A percentile compares a stretch with the other conserved stretches of the same genome.
These are phyloP conservation scores for Termitomyces sp. DNA, from an alignment of 768 basidiomycete genomes.

Conservation along the genomic window DNA sequence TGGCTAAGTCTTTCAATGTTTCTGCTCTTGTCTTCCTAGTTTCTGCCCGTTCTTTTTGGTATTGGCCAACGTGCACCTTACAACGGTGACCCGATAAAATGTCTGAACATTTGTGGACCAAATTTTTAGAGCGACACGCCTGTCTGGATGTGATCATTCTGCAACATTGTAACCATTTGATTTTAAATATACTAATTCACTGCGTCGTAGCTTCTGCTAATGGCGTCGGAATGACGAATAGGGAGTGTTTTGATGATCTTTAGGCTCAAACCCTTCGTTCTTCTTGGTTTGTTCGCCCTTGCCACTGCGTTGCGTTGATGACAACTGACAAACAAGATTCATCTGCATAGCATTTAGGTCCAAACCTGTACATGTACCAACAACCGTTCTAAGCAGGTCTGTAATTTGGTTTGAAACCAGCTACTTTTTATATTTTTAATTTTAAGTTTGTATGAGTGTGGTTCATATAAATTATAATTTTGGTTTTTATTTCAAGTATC, in stretches of 20 bases:
- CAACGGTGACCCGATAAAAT: conserved; percentile 19
- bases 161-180: neutral
- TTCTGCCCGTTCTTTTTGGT: conserved; percentile 1
- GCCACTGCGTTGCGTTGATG: neutral
- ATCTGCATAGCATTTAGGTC: conserved; percentile 20
- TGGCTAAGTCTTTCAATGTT: neutral
- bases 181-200: neutral
- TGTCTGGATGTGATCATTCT: conserved; percentile 22
- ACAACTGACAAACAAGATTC: conserved; percentile 21
- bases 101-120: conserved; percentile 25
- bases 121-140: conserved; percentile 19
- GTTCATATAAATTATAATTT: too few species aligned
- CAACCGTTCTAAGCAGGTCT: conserved; percentile 23
- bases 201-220: conserved; percentile 18
- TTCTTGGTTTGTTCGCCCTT: conserved; percentile 4
- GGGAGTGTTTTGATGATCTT: conserved; percentile 25
- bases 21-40: neutral
- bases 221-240: conserved; percentile 26
- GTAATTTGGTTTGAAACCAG: conserved; percentile 12
- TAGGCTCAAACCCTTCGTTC: conserved; percentile 26
- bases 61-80: conserved; percentile 10
- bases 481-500: too few species aligned
- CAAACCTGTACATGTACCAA: conserved; percentile 22
- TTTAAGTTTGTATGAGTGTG: too few species aligned
- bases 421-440: too few species aligned